Conservation (phyloP, 805 yeast species). For the Candida caryicola region DNA sequence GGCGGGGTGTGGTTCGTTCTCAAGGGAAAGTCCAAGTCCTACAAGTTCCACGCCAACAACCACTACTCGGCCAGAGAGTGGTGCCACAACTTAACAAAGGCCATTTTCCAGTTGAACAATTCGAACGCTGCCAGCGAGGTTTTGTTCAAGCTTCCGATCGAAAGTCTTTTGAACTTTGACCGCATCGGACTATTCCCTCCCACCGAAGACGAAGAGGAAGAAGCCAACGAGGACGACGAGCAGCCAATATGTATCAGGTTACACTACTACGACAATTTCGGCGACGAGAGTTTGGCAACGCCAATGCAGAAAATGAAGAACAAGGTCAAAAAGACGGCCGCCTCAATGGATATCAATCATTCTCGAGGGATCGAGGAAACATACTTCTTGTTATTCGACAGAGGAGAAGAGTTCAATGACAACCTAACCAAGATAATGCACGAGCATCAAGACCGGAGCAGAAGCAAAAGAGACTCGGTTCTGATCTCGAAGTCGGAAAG, state of each 20-base stretch:
- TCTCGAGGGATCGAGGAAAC: constrained; percentile 52
- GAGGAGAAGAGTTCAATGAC: constrained; percentile 42
- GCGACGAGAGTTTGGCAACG: neutral
- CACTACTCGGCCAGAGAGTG: constrained; percentile 72
- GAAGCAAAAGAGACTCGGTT: constrained; percentile 3
- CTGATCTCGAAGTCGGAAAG: constrained; percentile 1
- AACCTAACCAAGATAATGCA: constrained; percentile 33
- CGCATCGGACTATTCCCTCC: constrained; percentile 49
- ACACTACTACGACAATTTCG: constrained; percentile 43
- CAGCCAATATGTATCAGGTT: constrained; percentile 44
- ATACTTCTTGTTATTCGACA: constrained; percentile 62
- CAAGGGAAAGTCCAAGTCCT: constrained; percentile 53
- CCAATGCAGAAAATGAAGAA: constrained; percentile 11
- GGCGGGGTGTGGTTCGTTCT: constrained; percentile 54
- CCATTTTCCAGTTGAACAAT: constrained; percentile 60
- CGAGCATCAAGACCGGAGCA: constrained; percentile 7
- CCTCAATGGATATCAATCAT: constrained; percentile 5
- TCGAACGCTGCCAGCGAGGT: constrained; percentile 71
- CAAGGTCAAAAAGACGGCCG: constrained; percentile 2
- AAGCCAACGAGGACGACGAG: constrained; percentile 37
- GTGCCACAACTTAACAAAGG: constrained; percentile 72
- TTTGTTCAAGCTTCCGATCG: constrained; percentile 71
- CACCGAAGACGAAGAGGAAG: constrained; percentile 10
- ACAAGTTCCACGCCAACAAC: constrained; percentile 72
- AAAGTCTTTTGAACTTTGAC: constrained; percentile 61